Evolutionary conservation across 2,329 filamentous ascomycete genomes (phyloP).

Genomic region (Xylaria sp.): DNA sequence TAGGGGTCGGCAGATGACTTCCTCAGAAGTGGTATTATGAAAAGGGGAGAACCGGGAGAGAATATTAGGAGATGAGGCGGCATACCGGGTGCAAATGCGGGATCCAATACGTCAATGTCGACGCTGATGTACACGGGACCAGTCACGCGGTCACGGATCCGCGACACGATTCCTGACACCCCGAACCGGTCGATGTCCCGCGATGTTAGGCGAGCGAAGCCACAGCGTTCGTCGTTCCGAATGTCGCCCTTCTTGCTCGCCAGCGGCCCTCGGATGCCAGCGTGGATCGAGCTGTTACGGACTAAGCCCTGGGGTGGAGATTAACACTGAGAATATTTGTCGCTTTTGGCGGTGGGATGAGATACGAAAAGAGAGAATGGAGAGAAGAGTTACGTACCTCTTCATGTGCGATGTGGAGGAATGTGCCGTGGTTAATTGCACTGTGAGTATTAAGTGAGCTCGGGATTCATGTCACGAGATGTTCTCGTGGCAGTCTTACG

Average conservation of each 20-base stretch:
- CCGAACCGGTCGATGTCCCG: constrained; percentile 76
- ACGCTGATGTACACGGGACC: constrained; percentile 72
- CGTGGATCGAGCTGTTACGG: constrained; percentile 63
- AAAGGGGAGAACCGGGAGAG: neutral
- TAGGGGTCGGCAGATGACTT: too few relatives aligned
- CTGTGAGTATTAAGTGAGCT: constrained; percentile 35
- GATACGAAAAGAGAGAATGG: neutral
- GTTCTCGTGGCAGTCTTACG: constrained; percentile 45
- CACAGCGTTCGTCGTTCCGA: constrained; percentile 62
- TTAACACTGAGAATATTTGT: neutral
- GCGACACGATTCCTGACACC: constrained; percentile 64
- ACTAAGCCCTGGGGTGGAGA: constrained; percentile 51
- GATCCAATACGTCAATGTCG: constrained; percentile 83
- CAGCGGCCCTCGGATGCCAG: constrained; percentile 64
- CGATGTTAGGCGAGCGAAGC: constrained; percentile 62
- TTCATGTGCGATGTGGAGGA: constrained; percentile 66
- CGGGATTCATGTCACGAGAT: neutral
- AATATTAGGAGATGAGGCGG: neutral
- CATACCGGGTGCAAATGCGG: constrained; percentile 65
- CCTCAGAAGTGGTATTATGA: neutral
- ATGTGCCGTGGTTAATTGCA: constrained; percentile 66
- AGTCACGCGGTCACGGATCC: constrained; percentile 63
- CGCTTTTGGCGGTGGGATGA: neutral
- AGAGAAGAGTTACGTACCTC: constrained; percentile 44
- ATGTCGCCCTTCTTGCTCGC: constrained; percentile 55